These are phyloP conservation scores for Alternaria viburni DNA, from an alignment of 2,329 filamentous ascomycete genomes.

Conservation along the genomic window DNA sequence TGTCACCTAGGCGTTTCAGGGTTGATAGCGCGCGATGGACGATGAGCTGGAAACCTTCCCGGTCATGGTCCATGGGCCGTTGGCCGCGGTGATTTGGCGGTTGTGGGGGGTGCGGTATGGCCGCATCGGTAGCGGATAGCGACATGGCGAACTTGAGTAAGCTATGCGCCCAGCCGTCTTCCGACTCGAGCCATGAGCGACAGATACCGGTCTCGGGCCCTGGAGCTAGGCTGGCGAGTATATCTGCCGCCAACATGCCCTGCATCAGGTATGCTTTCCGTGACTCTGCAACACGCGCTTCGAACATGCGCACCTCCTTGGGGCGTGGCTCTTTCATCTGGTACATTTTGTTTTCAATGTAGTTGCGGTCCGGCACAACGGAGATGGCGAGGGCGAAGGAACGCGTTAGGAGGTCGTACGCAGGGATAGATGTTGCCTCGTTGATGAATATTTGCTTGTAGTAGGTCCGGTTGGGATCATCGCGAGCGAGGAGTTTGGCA, in stretches of 20 bases:
- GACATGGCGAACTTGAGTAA: conserved; percentile 77
- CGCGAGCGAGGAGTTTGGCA: conserved; percentile 88
- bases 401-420: conserved; percentile 82
- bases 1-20: conserved; percentile 55
- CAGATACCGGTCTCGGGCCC: conserved; percentile 75
- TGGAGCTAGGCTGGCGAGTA: conserved; percentile 77
- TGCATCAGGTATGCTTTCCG: conserved; percentile 92
- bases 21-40: conserved; percentile 56
- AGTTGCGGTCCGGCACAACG: conserved; percentile 75
- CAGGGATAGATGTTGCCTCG: conserved; percentile 68
- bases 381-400: conserved; percentile 87
- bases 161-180: conserved; percentile 82
- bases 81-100: conserved; percentile 41
- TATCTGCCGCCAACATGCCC: conserved; percentile 87
- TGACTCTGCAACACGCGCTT: conserved; percentile 73
- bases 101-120: conserved; percentile 31
- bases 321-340: conserved; percentile 54
- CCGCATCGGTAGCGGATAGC: conserved; percentile 53
- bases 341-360: conserved; percentile 52
- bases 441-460: conserved; percentile 82
- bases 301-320: conserved; percentile 44
- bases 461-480: conserved; percentile 87
- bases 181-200: conserved; percentile 79
- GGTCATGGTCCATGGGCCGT: conserved; percentile 42
- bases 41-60: conserved; percentile 48